Base-by-base conservation (phyloP, 2,329 filamentous ascomycete species). In the Didymella exigua region DNA sequence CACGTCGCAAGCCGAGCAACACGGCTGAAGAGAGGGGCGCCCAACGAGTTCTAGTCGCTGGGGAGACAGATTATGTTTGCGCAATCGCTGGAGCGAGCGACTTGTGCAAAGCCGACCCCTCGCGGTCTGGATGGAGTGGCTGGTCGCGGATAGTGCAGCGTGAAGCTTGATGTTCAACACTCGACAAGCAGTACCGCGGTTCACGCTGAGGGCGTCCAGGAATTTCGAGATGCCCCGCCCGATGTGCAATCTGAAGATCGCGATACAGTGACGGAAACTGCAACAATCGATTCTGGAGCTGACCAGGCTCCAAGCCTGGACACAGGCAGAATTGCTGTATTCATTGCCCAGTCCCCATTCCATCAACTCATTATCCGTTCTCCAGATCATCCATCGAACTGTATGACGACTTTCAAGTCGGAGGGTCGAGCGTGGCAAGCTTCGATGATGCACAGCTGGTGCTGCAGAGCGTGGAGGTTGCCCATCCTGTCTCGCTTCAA, bases 131-230 rank as follows among this genome's bases (percentile, higher is more conserved):
- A 23, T 37, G n/a, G 7, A 24, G 14, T 46, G 40, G 47, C 52
- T 42, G 42, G 30, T 55, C 47, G 47, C 52, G 30, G 52, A 34
- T 21, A 24, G 10, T n/a, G 31, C 21, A 33, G 34, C 23, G 19
- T 38, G 31, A 27, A 24, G 29, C 29, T 26, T 50, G 34, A 42
- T 16, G 19, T 30, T 33, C 34, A n/a, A 41, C 16, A 27, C 14
- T 29, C 9, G 26, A 23, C 42, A 36, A 3, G 7, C 47, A 27
- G 23, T 13, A 18, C 7, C 29, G 42, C 19, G 26, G 41, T 26
- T 37, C 16, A 37, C 9, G 14, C 18, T 31, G 31, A 10, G 9
- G 23, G 27, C 41, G n/a, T 21, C 24, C 52, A 55, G 36, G 50
- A 18, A 30, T 42, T 46, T 46, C 36, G 6, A 19, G 4, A 11